Percentiles rank a stretch among this genome's conserved stretches.
Evolutionary conservation across 345 rosid genomes (phyloP).

Genomic region (Brassica nigra): DNA sequence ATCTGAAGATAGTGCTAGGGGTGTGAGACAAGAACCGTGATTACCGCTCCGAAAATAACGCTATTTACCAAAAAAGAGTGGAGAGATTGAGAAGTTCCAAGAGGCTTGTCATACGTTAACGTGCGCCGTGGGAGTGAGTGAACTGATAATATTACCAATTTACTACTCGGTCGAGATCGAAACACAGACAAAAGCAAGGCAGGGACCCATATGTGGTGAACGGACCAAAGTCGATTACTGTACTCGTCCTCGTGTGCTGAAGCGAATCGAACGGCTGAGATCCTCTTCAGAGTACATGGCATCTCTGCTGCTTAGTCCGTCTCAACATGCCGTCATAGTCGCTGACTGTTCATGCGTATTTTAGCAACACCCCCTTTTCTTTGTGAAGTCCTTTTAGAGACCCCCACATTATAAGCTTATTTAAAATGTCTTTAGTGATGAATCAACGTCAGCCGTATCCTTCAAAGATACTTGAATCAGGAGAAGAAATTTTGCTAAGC

Average conservation of each 20-base stretch:
- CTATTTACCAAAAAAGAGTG: slow-evolving; percentile 41
- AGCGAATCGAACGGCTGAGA: slow-evolving; percentile 41
- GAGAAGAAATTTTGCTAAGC: slow-evolving; percentile 6
- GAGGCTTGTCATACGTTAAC: slow-evolving; percentile 41
- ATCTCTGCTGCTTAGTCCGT: slow-evolving; percentile 22
- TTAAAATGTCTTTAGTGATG: slow-evolving; percentile 22
- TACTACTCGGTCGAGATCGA: slow-evolving; percentile 18
- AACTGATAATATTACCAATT: not conserved
- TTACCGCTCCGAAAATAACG: slow-evolving; percentile 44
- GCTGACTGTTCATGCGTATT: slow-evolving; percentile 38
- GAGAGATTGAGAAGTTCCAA: slow-evolving; percentile 39
- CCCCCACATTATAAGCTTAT: slow-evolving; percentile 33
- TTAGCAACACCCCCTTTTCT: slow-evolving; percentile 30
- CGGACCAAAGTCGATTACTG: slow-evolving; percentile 36
- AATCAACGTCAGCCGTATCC: slow-evolving; percentile 22
- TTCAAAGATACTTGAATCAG: slow-evolving; percentile 23
- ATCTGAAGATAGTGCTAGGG: not conserved
- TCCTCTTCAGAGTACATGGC: slow-evolving; percentile 24
- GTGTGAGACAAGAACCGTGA: slow-evolving; percentile 30
- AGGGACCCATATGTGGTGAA: slow-evolving; percentile 36
- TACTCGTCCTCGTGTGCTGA: slow-evolving; percentile 42
- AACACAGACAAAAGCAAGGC: slow-evolving; percentile 17
- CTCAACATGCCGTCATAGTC: slow-evolving; percentile 39
- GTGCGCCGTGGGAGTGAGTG: slow-evolving; percentile 40
- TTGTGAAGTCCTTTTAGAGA: slow-evolving; percentile 31